These are phyloP conservation scores for Ogataea glucozyma DNA, from an alignment of 805 yeast genomes.

Conservation along the genomic window DNA sequence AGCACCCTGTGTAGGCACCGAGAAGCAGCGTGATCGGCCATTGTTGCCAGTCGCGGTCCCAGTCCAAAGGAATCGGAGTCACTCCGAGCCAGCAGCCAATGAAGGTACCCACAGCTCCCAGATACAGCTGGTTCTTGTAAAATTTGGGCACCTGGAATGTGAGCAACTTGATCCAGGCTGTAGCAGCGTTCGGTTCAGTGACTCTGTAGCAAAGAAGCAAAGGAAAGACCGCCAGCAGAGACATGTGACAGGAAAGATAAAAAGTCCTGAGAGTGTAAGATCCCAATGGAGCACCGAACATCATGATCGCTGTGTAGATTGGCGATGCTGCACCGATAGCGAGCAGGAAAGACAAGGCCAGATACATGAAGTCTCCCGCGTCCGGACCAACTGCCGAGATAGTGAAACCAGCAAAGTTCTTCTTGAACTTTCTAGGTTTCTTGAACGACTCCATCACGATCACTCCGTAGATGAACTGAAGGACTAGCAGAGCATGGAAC, in stretches of 20 bases:
- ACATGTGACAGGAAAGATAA: slow-evolving; percentile 59
- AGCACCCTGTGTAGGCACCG: slow-evolving; percentile 77
- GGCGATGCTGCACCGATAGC: slow-evolving; percentile 41
- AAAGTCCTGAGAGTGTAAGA: slow-evolving; percentile 55
- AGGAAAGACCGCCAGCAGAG: slow-evolving; percentile 63
- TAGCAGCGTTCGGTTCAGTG: slow-evolving; percentile 31
- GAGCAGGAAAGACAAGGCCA: slow-evolving; percentile 34
- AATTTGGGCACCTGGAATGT: slow-evolving; percentile 34
- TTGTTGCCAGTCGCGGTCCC: slow-evolving; percentile 97
- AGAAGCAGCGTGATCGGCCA: slow-evolving; percentile 90
- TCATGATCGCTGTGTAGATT: slow-evolving; percentile 44
- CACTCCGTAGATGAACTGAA: slow-evolving; percentile 39
- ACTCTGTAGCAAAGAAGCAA: slow-evolving; percentile 55
- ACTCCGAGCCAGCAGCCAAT: slow-evolving; percentile 93
- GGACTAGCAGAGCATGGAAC: slow-evolving; percentile 34
- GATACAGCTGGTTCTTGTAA: slow-evolving; percentile 36
- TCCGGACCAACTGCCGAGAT: slow-evolving; percentile 10
- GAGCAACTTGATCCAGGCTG: slow-evolving; percentile 30
- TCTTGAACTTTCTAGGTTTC: slow-evolving; percentile 21
- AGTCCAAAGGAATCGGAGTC: slow-evolving; percentile 89
- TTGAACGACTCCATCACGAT: slow-evolving; percentile 37
- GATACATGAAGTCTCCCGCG: slow-evolving; percentile 27
- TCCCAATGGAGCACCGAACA: slow-evolving; percentile 82
- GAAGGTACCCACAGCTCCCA: slow-evolving; percentile 42
- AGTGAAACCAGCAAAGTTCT: slow-evolving; percentile 4